Conservation (phyloP, 768 basidiomycete genomes). For the Mycena belliarum region DNA sequence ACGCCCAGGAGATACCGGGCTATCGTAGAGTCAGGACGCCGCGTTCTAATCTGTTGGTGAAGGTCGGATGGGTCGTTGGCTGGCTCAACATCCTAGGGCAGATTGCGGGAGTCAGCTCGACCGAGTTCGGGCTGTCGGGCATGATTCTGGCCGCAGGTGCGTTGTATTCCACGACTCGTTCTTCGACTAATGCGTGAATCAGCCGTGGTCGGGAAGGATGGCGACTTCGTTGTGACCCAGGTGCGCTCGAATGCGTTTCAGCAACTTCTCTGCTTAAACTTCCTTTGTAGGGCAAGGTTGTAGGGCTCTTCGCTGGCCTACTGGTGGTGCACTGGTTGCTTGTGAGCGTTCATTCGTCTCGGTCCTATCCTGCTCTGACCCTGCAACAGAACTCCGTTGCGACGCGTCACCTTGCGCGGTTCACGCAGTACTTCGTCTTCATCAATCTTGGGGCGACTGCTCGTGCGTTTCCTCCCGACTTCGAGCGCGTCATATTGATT, state of each 20-base stretch:
- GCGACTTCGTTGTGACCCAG: conserved; percentile 58
- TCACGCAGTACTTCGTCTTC: conserved; percentile 82
- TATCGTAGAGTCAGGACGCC: conserved; percentile 37
- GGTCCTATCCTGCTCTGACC: background rate
- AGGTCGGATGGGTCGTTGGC: conserved; percentile 79
- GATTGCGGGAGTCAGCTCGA: conserved; percentile 83
- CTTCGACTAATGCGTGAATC: no score
- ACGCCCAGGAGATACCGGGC: conserved; percentile 66
- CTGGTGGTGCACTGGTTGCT: conserved; percentile 77
- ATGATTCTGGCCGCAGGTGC: conserved; percentile 77
- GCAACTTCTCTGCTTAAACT: background rate
- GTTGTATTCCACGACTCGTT: background rate
- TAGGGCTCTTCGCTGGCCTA: conserved; percentile 76
- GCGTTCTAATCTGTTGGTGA: background rate
- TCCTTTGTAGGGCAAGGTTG: conserved; percentile 60
- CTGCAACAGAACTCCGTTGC: conserved; percentile 62
- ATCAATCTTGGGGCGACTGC: conserved; percentile 82
- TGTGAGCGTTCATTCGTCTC: conserved; percentile 34
- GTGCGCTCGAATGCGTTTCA: conserved; percentile 33
- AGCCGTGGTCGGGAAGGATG: conserved; percentile 59
- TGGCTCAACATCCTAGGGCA: conserved; percentile 85
- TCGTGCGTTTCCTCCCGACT: conserved; percentile 36
- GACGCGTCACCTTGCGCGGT: conserved; percentile 70
- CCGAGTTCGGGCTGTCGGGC: conserved; percentile 77
- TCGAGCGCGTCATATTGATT: conserved; percentile 1